Conservation (phyloP, 202 grass and related monocot genomes). For the Carex arenaria region DNA sequence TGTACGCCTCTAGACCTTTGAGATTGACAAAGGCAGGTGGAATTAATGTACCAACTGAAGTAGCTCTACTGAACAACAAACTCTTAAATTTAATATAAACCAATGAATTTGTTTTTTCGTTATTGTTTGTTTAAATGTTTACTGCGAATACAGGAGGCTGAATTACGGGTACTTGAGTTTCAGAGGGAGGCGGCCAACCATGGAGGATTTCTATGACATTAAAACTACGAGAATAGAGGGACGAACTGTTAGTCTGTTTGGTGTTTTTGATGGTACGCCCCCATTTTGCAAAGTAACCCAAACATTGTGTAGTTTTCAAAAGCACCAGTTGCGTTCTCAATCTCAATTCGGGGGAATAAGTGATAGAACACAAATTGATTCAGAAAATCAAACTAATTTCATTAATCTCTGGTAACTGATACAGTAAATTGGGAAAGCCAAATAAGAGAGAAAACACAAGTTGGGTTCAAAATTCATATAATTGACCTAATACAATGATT, state of each 20-base stretch:
- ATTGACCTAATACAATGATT: too few species aligned
- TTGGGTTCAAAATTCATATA: too few species aligned
- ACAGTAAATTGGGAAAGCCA: too few species aligned
- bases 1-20: not conserved
- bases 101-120: not conserved
- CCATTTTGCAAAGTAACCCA: not conserved
- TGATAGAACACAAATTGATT: too few species aligned
- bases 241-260: constrained; percentile 55
- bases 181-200: constrained; percentile 52
- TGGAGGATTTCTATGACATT: constrained; percentile 82
- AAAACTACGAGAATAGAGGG: constrained; percentile 48
- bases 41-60: not conserved
- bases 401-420: too few species aligned
- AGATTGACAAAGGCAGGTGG: not conserved
- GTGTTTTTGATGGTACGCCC: constrained; percentile 79
- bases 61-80: constrained; percentile 12
- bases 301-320: not conserved
- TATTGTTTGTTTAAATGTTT: constrained; percentile 24
- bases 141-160: constrained; percentile 59
- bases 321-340: too few species aligned
- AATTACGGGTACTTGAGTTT: constrained; percentile 74
- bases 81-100: constrained; percentile 2
- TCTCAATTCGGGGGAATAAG: too few species aligned
- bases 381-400: too few species aligned
- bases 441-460: too few species aligned